Conservation (phyloP, 1,139 yeast species). For the Insectozyma bohioensis region DNA sequence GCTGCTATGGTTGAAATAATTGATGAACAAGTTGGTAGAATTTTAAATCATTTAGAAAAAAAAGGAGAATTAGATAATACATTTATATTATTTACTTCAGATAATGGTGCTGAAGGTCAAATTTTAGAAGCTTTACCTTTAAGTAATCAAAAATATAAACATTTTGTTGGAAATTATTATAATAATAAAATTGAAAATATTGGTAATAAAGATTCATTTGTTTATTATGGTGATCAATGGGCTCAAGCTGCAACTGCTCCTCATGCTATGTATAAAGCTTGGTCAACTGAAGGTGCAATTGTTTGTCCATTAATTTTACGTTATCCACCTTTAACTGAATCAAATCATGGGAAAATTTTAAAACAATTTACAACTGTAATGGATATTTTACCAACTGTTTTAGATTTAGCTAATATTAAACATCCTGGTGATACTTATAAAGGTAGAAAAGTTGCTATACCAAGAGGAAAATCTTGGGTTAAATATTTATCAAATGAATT, state of each 20-base stretch:
- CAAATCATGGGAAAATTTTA: slow-evolving; percentile 28
- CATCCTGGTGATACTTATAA: slow-evolving; percentile 44
- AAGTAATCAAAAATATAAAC: slow-evolving; percentile 24
- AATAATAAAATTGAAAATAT: slow-evolving; percentile 47
- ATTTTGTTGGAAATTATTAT: slow-evolving; percentile 31
- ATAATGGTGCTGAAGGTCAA: slow-evolving; percentile 64
- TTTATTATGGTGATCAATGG: slow-evolving; percentile 58
- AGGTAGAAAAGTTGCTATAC: slow-evolving; percentile 37
- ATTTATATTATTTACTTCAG: slow-evolving; percentile 55
- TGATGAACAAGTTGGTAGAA: slow-evolving; percentile 50
- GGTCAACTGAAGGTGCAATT: slow-evolving; percentile 58
- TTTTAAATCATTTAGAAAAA: slow-evolving; percentile 37
- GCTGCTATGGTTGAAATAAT: slow-evolving; percentile 62
- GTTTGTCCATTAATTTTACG: slow-evolving; percentile 51
- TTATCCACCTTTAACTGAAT: slow-evolving; percentile 31
- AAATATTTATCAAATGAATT: slow-evolving; percentile 25
- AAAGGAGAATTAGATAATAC: slow-evolving; percentile 51
- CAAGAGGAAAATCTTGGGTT: slow-evolving; percentile 46
- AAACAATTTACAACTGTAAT: slow-evolving; percentile 52
- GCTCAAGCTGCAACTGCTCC: slow-evolving; percentile 69
- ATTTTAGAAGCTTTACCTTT: slow-evolving; percentile 54
- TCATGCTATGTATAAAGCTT: slow-evolving; percentile 48
- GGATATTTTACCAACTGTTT: slow-evolving; percentile 56
- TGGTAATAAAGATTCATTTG: slow-evolving; percentile 49
- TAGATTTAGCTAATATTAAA: slow-evolving; percentile 45